Conservation (phyloP, 129 eudicot genomes). For the Pseudognaphalium luteoalbum region DNA sequence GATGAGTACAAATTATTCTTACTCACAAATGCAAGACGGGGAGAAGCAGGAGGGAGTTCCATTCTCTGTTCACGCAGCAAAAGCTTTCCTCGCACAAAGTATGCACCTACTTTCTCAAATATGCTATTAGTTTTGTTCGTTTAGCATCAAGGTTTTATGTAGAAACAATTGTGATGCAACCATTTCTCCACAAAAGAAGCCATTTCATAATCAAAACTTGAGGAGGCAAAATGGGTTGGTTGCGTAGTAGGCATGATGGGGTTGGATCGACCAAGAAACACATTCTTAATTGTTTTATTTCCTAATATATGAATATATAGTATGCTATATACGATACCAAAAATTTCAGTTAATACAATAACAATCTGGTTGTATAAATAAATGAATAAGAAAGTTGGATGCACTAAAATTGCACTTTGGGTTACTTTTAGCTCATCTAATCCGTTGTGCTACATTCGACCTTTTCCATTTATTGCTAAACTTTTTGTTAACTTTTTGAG, state of each 20-base stretch:
- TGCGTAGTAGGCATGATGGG: not conserved
- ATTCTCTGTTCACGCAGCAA: conserved; percentile 46
- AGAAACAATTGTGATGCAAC: not conserved
- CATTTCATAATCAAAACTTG: not conserved
- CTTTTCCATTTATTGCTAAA: not conserved
- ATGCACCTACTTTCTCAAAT: conserved; percentile 22
- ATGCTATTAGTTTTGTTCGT: not conserved
- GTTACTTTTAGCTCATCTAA: not conserved
- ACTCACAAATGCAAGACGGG: conserved; percentile 11
- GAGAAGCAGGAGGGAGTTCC: conserved; percentile 23
- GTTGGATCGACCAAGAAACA: not conserved
- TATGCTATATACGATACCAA: not conserved
- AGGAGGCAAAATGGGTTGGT: conserved; percentile 19
- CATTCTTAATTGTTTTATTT: not conserved
- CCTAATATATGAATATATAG: too few species aligned
- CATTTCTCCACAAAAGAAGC: not conserved
- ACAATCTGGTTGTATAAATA: not conserved
- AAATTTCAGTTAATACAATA: not conserved
- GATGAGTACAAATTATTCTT: not conserved
- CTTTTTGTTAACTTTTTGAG: not conserved
- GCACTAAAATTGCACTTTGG: not conserved
- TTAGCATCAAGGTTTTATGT: not conserved
- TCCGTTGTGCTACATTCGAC: not conserved
- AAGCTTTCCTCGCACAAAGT: conserved; percentile 64
- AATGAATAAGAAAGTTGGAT: not conserved